Percentiles rank a stretch among this genome's conserved stretches.
phyloP scores from a whole-genome alignment of 768 basidiomycete species.

The Pisolithus albus region DNA sequence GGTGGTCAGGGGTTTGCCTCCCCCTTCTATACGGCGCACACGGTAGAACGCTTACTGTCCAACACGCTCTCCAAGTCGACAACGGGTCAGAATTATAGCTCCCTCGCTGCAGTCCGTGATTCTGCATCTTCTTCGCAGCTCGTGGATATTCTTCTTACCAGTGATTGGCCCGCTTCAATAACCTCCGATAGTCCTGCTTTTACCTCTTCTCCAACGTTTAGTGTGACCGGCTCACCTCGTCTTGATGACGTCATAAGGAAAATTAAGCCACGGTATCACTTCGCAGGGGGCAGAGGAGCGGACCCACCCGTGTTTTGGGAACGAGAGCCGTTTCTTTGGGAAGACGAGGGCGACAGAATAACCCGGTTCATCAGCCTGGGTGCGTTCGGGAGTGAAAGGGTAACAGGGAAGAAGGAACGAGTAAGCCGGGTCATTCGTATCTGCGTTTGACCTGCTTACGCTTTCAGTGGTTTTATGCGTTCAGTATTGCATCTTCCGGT shows the following conservation, averaged over 20 bases:
- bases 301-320: slow-evolving; percentile 86
- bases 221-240: slow-evolving; percentile 43
- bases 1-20: slow-evolving; percentile 60
- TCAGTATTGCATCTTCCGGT: slow-evolving; percentile 63
- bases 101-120: slow-evolving; percentile 63
- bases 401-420: slow-evolving; percentile 70
- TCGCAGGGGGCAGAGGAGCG: slow-evolving; percentile 54
- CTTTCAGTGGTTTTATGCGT: slow-evolving; percentile 94
- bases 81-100: slow-evolving; percentile 47
- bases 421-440: slow-evolving; percentile 39
- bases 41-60: slow-evolving; percentile 63
- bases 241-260: slow-evolving; percentile 59
- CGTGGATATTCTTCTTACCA: slow-evolving; percentile 76
- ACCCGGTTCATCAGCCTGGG: slow-evolving; percentile 80
- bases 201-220: slow-evolving; percentile 38
- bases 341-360: slow-evolving; percentile 57
- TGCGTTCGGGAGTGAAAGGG: slow-evolving; percentile 65
- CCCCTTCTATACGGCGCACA: slow-evolving; percentile 65
- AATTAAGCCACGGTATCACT: slow-evolving; percentile 83
- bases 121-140: slow-evolving; percentile 54
- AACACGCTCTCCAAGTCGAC: slow-evolving; percentile 54
- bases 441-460: slow-evolving; percentile 3
- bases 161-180: slow-evolving; percentile 67
- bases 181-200: slow-evolving; percentile 52
- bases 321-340: slow-evolving; percentile 86